These are phyloP conservation scores for Globisporangium acanthophoron DNA, from an alignment of 352 stramenopile genomes.

Conservation along the genomic window DNA sequence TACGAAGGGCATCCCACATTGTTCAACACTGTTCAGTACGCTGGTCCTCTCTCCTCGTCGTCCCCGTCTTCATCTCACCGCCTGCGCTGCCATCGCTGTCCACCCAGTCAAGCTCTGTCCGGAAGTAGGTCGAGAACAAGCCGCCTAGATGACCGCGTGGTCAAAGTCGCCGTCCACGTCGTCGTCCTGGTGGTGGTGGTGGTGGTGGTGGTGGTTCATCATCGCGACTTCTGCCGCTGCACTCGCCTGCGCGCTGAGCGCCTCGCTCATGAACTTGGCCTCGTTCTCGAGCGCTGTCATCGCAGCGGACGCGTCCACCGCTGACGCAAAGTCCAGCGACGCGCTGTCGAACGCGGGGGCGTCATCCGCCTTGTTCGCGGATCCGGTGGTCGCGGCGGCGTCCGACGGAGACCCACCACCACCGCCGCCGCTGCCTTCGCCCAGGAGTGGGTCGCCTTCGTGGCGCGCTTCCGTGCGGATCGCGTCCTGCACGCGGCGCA, in stretches of 20 bases:
- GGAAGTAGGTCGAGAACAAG: no score
- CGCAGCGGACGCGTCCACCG: slow-evolving; percentile 3
- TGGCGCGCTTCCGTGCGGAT: slow-evolving; percentile 45
- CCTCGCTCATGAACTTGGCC: slow-evolving; percentile 13
- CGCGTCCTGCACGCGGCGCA: slow-evolving; percentile 59
- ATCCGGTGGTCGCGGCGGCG: no score
- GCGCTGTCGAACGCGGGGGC: slow-evolving; percentile 9
- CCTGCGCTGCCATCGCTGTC: no score
- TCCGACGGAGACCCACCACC: no score
- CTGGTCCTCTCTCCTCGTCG: background rate
- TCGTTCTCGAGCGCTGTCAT: slow-evolving; percentile 15
- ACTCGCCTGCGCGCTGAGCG: slow-evolving; percentile 3
- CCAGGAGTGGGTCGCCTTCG: background rate
- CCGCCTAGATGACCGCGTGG: background rate
- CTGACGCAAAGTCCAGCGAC: slow-evolving; percentile 12
- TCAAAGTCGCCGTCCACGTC: slow-evolving; percentile 2
- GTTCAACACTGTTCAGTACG: no score
- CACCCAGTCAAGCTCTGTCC: no score
- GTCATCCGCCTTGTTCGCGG: background rate
- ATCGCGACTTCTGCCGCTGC: background rate
- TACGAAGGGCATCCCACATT: no score
- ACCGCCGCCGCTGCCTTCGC: background rate
- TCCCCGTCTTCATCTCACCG: no score
- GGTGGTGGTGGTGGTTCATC: background rate
- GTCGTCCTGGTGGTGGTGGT: slow-evolving; percentile 3